phyloP scores from a whole-genome alignment of 202 grass and related monocot genomes.

The Panicum virgatum region DNA sequence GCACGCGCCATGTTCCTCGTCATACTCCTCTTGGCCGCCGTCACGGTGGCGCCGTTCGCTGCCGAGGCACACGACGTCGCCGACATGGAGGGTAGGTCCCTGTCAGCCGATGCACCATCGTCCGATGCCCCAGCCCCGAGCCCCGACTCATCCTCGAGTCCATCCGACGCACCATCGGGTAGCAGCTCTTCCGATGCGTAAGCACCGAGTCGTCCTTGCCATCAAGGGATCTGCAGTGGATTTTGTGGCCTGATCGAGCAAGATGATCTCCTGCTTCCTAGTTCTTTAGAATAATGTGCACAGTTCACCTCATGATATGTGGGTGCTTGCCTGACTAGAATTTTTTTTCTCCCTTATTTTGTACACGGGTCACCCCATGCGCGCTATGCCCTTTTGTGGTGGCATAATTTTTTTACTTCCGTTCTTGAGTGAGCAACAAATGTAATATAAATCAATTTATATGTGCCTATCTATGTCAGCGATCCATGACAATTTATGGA shows the following conservation, averaged over 20 bases:
- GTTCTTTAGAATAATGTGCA: background rate
- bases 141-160: background rate
- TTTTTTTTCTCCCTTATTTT: too few species aligned
- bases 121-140: background rate
- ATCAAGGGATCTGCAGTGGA: background rate
- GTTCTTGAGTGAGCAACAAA: too few species aligned
- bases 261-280: background rate
- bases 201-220: background rate
- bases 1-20: background rate
- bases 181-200: background rate
- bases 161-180: too few species aligned
- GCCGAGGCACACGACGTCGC: background rate
- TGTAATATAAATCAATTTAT: too few species aligned
- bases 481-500: too few species aligned
- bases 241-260: background rate
- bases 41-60: background rate
- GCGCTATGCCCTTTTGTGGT: background rate
- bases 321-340: background rate
- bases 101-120: background rate
- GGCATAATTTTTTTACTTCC: background rate
- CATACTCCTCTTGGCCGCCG: background rate
- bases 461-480: too few species aligned
- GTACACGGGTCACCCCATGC: too few species aligned
- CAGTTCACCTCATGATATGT: background rate
- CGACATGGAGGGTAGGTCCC: background rate